Conservation (phyloP, 176 grass and related monocot genomes). For the Eleusine coracana region DNA sequence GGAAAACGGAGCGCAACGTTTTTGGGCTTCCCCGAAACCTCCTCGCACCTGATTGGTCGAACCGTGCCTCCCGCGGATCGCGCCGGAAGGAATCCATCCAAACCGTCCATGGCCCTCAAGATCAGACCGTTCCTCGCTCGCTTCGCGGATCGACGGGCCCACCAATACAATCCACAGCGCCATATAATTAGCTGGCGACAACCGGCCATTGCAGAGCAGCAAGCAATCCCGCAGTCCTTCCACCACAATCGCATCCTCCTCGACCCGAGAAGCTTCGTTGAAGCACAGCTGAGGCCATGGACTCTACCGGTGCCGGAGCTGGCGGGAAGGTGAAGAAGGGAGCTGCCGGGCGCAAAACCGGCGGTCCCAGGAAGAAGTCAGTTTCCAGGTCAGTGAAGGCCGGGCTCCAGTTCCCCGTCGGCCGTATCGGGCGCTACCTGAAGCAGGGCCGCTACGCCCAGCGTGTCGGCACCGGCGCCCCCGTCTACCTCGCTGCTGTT, state of each 20-base stretch:
- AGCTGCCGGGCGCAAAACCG: neutral
- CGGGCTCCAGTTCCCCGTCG: conserved; percentile 78
- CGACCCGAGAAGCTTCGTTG: neutral
- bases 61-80: conserved; percentile 41
- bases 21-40: neutral
- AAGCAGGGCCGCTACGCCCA: conserved; percentile 74
- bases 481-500: conserved; percentile 75
- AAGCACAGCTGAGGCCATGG: conserved; percentile 14
- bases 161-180: neutral
- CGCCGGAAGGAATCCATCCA: neutral
- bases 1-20: neutral
- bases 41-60: conserved; percentile 40
- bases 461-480: conserved; percentile 65
- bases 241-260: neutral
- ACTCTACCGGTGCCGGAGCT: neutral
- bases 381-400: conserved; percentile 69
- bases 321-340: no score
- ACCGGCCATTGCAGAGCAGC: neutral
- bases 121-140: neutral
- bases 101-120: neutral
- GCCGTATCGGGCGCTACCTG: conserved; percentile 68
- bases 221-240: neutral
- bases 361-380: conserved; percentile 60
- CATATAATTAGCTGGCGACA: neutral
- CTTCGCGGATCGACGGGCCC: conserved; percentile 47